phyloP scores from a whole-genome alignment of 2,329 filamentous ascomycete genomes.

The Pseudogymnoascus sp. region DNA sequence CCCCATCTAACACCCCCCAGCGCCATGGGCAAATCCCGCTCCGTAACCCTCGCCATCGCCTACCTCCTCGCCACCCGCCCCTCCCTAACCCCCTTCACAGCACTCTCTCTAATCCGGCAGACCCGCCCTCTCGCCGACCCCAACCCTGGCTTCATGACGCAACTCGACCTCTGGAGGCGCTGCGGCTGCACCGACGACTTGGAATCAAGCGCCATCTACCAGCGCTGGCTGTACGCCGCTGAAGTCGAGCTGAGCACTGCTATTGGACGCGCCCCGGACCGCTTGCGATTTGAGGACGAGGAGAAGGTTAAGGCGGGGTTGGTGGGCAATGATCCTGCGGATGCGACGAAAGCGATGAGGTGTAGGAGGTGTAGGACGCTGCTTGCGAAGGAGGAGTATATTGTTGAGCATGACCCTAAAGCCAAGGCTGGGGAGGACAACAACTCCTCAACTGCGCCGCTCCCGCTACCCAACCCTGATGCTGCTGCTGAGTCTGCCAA shows the following conservation, averaged over 20 bases:
- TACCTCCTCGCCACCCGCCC: conserved; percentile 70
- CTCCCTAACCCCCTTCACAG: conserved; percentile 39
- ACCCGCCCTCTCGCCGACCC: conserved; percentile 75
- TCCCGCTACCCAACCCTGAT: conserved; percentile 19
- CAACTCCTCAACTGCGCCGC: conserved; percentile 18
- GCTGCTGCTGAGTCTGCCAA: conserved; percentile 26
- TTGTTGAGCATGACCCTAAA: conserved; percentile 45
- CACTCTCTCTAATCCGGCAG: conserved; percentile 61
- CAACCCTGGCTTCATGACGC: conserved; percentile 84
- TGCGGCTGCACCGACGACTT: conserved; percentile 72
- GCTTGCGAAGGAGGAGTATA: conserved; percentile 32
- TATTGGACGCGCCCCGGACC: conserved; percentile 68
- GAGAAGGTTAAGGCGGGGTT: conserved; percentile 33
- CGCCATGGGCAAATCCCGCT: conserved; percentile 94
- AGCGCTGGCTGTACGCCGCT: conserved; percentile 64
- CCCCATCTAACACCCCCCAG: conserved; percentile 39
- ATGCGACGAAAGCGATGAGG: conserved; percentile 49
- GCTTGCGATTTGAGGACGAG: conserved; percentile 77
- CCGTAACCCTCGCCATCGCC: conserved; percentile 73
- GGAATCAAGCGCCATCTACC: conserved; percentile 67
- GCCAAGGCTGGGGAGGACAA: conserved; percentile 14
- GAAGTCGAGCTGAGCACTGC: conserved; percentile 61
- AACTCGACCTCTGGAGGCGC: conserved; percentile 77
- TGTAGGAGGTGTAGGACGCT: conserved; percentile 77
- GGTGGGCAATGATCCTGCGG: conserved; percentile 15